Conservation (phyloP, 73 alveolate species). For the Paramecium sexaurelia region DNA sequence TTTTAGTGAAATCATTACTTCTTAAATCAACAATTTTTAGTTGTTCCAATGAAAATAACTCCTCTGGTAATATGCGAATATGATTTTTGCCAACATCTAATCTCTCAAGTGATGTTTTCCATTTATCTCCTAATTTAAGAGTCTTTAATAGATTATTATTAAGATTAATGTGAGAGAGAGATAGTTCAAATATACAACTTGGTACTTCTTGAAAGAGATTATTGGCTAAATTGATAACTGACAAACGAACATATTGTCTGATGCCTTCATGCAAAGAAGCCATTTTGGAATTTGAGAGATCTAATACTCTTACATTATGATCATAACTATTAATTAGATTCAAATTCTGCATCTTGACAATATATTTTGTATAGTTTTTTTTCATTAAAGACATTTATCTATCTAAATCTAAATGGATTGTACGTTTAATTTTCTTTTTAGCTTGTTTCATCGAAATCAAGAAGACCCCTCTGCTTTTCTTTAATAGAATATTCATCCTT, state of each 20-base stretch:
- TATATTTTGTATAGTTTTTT: conserved; percentile 8
- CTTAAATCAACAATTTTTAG: conserved; percentile 9
- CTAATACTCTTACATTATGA: conserved; percentile 26
- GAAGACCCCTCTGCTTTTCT: background rate
- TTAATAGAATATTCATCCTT: conserved; percentile 36
- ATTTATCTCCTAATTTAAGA: background rate
- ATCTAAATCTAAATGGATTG: background rate
- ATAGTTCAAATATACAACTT: background rate
- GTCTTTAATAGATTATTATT: conserved; percentile 44
- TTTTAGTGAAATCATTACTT: conserved; percentile 34
- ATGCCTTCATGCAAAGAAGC: background rate
- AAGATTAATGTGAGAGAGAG: background rate
- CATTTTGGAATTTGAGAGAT: conserved; percentile 27
- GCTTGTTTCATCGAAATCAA: conserved; percentile 21
- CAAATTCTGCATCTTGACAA: background rate
- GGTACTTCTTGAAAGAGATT: conserved; percentile 35
- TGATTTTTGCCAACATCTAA: conserved; percentile 53
- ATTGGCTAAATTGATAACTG: conserved; percentile 10
- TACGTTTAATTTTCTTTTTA: conserved; percentile 37
- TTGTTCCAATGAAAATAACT: background rate
- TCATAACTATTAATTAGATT: background rate
- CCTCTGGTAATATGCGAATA: conserved; percentile 1
- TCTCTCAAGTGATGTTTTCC: background rate
- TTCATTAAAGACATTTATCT: conserved; percentile 9
- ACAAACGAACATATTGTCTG: background rate